A percentile compares a stretch with the other conserved stretches of the same genome.
phyloP scores from a whole-genome alignment of 352 stramenopile species.

The Phytopythium ostracodes region DNA sequence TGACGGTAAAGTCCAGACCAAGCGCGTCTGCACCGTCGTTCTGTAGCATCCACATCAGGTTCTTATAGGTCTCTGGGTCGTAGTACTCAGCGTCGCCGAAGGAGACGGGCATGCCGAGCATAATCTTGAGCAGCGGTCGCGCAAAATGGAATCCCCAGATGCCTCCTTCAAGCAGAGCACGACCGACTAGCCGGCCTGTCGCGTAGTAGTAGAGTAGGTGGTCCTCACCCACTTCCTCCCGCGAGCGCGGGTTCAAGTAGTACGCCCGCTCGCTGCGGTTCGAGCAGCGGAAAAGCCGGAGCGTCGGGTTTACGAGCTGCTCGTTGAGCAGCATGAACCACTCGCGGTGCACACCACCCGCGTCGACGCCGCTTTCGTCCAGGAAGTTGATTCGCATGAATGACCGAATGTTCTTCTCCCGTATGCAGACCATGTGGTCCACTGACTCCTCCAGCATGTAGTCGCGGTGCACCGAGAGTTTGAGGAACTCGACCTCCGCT shows the following conservation, averaged over 20 bases:
- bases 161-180: conserved; percentile 80
- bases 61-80: conserved; percentile 51
- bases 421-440: conserved; percentile 58
- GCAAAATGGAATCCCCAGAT: conserved; percentile 92
- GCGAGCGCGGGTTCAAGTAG: conserved; percentile 60
- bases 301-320: conserved; percentile 34
- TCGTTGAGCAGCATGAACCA: conserved; percentile 88
- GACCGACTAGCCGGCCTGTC: conserved; percentile 55
- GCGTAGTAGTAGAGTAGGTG: conserved; percentile 62
- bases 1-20: conserved; percentile 58
- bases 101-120: conserved; percentile 93
- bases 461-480: conserved; percentile 55
- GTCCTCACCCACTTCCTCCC: conserved; percentile 42
- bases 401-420: conserved; percentile 52
- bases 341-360: conserved; percentile 89
- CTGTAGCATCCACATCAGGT: conserved; percentile 47
- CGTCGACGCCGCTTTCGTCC: conserved; percentile 82
- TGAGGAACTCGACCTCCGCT: conserved; percentile 65
- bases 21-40: conserved; percentile 50
- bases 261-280: conserved; percentile 61
- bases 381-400: conserved; percentile 87
- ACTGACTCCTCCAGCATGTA: conserved; percentile 71
- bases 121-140: conserved; percentile 95
- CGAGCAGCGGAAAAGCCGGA: conserved; percentile 49
- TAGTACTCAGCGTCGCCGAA: conserved; percentile 91